Evolutionary conservation across 306 rosid species (phyloP).

Genomic region (Chamaecrista fasciculata): DNA sequence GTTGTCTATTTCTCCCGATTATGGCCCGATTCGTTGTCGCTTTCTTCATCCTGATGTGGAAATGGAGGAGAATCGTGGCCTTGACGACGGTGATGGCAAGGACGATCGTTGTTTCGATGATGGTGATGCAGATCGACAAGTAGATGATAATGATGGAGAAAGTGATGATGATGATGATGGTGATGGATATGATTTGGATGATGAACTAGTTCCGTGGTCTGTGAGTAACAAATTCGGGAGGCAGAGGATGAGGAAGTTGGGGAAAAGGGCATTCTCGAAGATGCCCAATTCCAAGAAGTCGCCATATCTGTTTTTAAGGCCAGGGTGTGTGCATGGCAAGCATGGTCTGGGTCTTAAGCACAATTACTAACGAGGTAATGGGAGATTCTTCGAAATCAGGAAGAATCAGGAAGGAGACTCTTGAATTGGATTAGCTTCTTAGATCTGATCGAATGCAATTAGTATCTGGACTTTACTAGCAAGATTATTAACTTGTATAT

Average conservation of each 20-base stretch:
- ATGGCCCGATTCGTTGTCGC: slow-evolving; percentile 9
- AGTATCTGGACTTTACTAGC: slow-evolving; percentile 2
- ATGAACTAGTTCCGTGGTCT: slow-evolving; percentile 86
- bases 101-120: background rate
- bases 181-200: slow-evolving; percentile 52
- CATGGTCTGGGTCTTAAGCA: slow-evolving; percentile 87
- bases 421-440: slow-evolving; percentile 13
- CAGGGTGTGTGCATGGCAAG: slow-evolving; percentile 90
- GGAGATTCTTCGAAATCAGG: background rate
- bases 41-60: slow-evolving; percentile 15
- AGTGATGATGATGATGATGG: slow-evolving; percentile 25
- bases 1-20: slow-evolving; percentile 7
- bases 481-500: background rate
- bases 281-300: slow-evolving; percentile 58
- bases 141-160: slow-evolving; percentile 2
- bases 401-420: background rate
- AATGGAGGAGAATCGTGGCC: background rate
- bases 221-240: slow-evolving; percentile 63
- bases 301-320: slow-evolving; percentile 54
- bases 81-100: background rate
- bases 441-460: slow-evolving; percentile 23
- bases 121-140: background rate
- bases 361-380: slow-evolving; percentile 30
- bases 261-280: slow-evolving; percentile 70
- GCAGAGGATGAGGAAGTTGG: slow-evolving; percentile 86